Percentiles rank a stretch among this genome's conserved stretches.
phyloP scores from a whole-genome alignment of 768 basidiomycete genomes.

The Coprinellus micaceus region DNA sequence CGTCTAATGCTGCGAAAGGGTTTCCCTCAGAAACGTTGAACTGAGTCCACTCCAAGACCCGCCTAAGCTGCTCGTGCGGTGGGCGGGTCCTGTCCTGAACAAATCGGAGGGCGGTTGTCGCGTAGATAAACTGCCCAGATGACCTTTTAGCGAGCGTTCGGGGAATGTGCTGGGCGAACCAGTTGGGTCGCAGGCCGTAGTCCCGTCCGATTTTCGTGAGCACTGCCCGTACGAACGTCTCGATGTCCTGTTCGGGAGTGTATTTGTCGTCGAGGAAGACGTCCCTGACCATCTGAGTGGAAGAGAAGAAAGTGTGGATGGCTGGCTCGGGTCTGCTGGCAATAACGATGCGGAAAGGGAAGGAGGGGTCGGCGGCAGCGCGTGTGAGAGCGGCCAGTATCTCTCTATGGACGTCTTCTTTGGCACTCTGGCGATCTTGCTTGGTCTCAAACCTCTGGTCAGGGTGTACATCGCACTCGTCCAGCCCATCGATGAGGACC shows the following conservation, averaged over 20 bases:
- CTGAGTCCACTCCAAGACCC: no score
- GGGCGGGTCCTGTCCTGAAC: background rate
- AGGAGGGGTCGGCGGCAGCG: background rate
- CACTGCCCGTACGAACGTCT: no score
- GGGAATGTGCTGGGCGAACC: background rate
- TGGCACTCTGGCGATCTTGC: background rate
- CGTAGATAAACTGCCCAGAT: background rate
- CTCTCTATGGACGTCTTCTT: background rate
- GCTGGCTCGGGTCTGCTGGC: background rate
- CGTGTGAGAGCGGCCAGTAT: background rate
- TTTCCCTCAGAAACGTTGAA: background rate
- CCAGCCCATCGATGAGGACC: constrained; percentile 25
- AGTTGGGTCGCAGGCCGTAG: background rate
- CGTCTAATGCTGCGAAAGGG: background rate
- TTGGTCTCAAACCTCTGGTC: background rate
- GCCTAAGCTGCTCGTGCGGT: background rate
- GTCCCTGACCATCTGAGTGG: background rate
- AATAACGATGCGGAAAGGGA: background rate
- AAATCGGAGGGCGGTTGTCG: background rate
- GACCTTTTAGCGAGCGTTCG: background rate
- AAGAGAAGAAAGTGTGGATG: background rate
- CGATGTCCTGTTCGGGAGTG: background rate
- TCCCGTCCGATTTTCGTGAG: background rate
- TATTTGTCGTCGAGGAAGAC: background rate
- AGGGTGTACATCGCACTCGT: constrained; percentile 19